Conservation (phyloP, 139 green algal species). For the Pleodorina starrii region DNA sequence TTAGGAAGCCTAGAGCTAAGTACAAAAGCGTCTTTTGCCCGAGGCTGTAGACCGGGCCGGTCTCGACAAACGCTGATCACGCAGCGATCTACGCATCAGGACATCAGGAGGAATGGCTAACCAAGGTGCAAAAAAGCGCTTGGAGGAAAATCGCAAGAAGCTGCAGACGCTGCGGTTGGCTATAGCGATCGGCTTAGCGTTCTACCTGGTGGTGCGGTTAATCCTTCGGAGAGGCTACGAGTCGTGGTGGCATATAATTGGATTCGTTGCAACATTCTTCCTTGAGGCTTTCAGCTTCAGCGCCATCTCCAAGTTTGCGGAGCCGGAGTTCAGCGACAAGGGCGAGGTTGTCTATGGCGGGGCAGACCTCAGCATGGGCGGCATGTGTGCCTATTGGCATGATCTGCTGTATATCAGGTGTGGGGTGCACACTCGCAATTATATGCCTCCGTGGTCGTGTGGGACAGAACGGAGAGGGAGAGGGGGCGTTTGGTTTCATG, state of each 20-base stretch:
- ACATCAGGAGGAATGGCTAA: too few species aligned
- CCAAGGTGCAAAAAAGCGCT: constrained; percentile 75
- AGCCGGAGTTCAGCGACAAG: constrained; percentile 64
- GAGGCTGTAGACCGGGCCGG: too few species aligned
- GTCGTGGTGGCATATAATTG: constrained; percentile 43
- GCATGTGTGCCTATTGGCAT: constrained; percentile 79
- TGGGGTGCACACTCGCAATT: background rate
- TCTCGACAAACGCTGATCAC: too few species aligned
- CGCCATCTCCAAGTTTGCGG: constrained; percentile 64
- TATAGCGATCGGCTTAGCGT: constrained; percentile 55
- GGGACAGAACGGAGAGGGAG: too few species aligned
- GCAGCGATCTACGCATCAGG: background rate
- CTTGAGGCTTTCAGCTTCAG: constrained; percentile 64
- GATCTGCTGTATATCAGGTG: constrained; percentile 82
- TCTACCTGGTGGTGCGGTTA: constrained; percentile 57
- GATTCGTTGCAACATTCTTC: constrained; percentile 48
- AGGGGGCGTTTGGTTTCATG: too few species aligned
- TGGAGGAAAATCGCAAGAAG: constrained; percentile 72
- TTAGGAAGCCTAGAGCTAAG: too few species aligned
- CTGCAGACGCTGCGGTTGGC: constrained; percentile 52
- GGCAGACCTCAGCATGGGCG: constrained; percentile 75
- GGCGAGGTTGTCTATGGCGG: constrained; percentile 82
- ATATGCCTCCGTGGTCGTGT: too few species aligned
- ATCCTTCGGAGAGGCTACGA: constrained; percentile 45
- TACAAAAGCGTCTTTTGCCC: too few species aligned